Percentiles rank a stretch among this genome's conserved stretches.
These are phyloP conservation scores for Coemansia sp. DNA, from an alignment of 192 early-diverging fungal species.

Conservation along the genomic window DNA sequence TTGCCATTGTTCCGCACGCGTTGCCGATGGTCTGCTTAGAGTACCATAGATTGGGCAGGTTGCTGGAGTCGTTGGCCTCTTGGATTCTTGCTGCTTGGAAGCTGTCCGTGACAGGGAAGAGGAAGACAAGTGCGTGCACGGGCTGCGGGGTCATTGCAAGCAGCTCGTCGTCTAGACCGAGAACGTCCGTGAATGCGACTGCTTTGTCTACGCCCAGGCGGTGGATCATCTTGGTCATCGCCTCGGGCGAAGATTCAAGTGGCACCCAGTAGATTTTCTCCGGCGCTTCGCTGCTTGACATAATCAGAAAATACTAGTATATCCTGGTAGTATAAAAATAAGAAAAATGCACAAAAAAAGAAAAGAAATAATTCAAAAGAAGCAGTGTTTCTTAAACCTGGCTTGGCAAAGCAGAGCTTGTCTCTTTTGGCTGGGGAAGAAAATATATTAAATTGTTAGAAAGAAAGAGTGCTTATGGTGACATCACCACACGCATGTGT, in stretches of 20 bases:
- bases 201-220: conserved; percentile 62
- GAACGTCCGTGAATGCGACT: conserved; percentile 79
- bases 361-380: not conserved
- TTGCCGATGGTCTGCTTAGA: conserved; percentile 87
- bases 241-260: conserved; percentile 87
- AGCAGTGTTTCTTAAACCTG: too few relatives aligned
- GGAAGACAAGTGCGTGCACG: conserved; percentile 76
- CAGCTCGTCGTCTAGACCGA: conserved; percentile 80
- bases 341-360: not conserved
- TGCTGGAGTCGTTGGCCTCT: conserved; percentile 30
- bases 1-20: conserved; percentile 93
- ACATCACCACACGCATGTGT: too few relatives aligned
- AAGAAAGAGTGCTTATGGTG: too few relatives aligned
- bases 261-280: conserved; percentile 70
- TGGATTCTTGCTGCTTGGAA: conserved; percentile 60
- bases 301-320: too few relatives aligned
- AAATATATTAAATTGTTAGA: too few relatives aligned
- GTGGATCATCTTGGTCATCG: conserved; percentile 63
- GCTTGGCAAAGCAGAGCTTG: too few relatives aligned
- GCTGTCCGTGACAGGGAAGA: conserved; percentile 78
- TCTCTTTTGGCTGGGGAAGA: too few relatives aligned
- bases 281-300: not conserved
- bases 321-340: not conserved
- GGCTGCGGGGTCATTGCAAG: conserved; percentile 80
- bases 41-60: conserved; percentile 61